These are phyloP conservation scores for Trametes hirsuta DNA, from an alignment of 1,284 basidiomycete species.

Conservation along the genomic window DNA sequence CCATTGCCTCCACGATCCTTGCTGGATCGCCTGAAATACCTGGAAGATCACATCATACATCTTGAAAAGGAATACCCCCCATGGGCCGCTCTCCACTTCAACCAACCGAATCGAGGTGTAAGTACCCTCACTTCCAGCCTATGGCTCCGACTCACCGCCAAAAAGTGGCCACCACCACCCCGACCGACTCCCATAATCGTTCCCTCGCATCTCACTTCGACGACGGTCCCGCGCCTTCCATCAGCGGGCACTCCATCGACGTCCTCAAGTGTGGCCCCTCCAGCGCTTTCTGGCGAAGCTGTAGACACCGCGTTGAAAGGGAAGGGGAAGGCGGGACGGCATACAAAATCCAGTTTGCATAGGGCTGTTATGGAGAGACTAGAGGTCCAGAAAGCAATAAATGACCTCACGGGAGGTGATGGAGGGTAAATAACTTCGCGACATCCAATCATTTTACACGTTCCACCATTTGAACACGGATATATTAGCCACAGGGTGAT, in stretches of 20 bases:
- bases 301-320: constrained; percentile 20
- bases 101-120: constrained; percentile 78
- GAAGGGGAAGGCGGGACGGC: constrained; percentile 41
- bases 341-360: constrained; percentile 64
- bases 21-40: constrained; percentile 61
- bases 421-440: background rate
- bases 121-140: constrained; percentile 32
- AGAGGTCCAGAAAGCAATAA: constrained; percentile 75
- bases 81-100: constrained; percentile 83
- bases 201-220: constrained; percentile 59
- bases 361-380: constrained; percentile 73
- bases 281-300: constrained; percentile 5
- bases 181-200: constrained; percentile 73
- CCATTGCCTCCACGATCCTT: constrained; percentile 68
- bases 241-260: background rate
- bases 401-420: constrained; percentile 47
- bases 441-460: background rate
- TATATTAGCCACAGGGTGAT: too few species aligned
- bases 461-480: background rate
- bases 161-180: constrained; percentile 80
- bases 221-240: constrained; percentile 24
- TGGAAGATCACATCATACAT: constrained; percentile 75
- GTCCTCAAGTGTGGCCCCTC: background rate
- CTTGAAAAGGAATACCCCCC: constrained; percentile 80
- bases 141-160: background rate